Evolutionary conservation across 2,329 filamentous ascomycete genomes (phyloP).

Genomic region (Metarhizium sp.): DNA sequence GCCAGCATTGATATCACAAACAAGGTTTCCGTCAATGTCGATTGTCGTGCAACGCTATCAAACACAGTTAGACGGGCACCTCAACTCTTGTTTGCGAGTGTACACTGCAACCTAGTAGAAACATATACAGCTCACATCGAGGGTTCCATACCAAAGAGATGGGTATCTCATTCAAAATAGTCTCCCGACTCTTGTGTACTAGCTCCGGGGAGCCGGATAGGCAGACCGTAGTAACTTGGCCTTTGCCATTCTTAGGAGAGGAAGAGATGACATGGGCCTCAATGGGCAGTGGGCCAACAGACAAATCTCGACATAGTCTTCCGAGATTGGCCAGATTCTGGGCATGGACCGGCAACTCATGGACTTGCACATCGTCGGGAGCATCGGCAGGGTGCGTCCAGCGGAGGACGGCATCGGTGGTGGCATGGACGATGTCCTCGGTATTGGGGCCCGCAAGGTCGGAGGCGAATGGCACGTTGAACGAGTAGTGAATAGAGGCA

Average conservation of each 20-base stretch:
- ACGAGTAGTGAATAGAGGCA: slow-evolving; percentile 79
- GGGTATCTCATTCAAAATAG: slow-evolving; percentile 83
- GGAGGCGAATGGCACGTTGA: slow-evolving; percentile 94
- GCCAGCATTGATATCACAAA: slow-evolving; percentile 62
- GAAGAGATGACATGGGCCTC: slow-evolving; percentile 79
- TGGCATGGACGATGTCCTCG: slow-evolving; percentile 91
- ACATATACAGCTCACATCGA: background rate
- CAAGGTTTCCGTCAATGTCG: slow-evolving; percentile 84
- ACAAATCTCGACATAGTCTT: slow-evolving; percentile 73
- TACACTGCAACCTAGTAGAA: background rate
- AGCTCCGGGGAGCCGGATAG: slow-evolving; percentile 80
- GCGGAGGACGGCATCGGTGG: slow-evolving; percentile 72
- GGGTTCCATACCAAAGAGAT: slow-evolving; percentile 70
- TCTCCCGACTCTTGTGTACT: slow-evolving; percentile 82
- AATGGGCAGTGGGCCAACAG: slow-evolving; percentile 58
- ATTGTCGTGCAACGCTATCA: slow-evolving; percentile 73
- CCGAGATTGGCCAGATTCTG: slow-evolving; percentile 75
- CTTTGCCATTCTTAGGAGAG: slow-evolving; percentile 62
- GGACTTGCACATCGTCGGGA: slow-evolving; percentile 71
- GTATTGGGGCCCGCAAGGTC: slow-evolving; percentile 86
- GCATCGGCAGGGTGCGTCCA: slow-evolving; percentile 92
- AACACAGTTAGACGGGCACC: slow-evolving; percentile 7
- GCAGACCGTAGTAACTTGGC: slow-evolving; percentile 77
- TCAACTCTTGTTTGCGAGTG: background rate
- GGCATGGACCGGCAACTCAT: slow-evolving; percentile 85